Conservation (phyloP, 2,329 filamentous ascomycete species). For the Sclerotinia sclerotiorum region DNA sequence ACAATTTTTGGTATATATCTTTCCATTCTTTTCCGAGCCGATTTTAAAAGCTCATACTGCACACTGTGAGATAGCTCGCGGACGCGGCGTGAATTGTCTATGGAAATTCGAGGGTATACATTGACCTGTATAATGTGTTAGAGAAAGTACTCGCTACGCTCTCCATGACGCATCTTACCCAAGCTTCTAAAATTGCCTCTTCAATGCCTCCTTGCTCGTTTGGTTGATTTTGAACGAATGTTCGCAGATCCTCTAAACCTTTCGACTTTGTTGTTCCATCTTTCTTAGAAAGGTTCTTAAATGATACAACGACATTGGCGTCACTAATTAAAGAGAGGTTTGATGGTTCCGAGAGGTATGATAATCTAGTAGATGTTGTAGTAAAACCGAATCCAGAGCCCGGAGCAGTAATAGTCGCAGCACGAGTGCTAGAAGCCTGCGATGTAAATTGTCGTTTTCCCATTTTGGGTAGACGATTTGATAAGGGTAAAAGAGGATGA, state of each 20-base stretch:
- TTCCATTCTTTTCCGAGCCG: slow-evolving; percentile 78
- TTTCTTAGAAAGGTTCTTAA: slow-evolving; percentile 91
- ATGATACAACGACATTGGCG: slow-evolving; percentile 79
- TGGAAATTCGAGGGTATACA: slow-evolving; percentile 83
- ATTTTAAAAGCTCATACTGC: slow-evolving; percentile 62
- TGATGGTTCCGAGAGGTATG: slow-evolving; percentile 83
- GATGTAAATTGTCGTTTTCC: slow-evolving; percentile 39
- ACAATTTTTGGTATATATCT: slow-evolving; percentile 74
- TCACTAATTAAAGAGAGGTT: slow-evolving; percentile 77
- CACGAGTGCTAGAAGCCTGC: slow-evolving; percentile 41
- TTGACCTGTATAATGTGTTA: slow-evolving; percentile 57
- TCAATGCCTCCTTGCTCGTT: slow-evolving; percentile 64
- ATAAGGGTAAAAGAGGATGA: not conserved
- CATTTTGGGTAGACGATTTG: slow-evolving; percentile 27
- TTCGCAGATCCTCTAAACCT: slow-evolving; percentile 80
- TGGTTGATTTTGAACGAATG: slow-evolving; percentile 57
- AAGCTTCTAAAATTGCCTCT: slow-evolving; percentile 81
- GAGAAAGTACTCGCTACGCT: not conserved
- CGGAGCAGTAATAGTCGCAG: slow-evolving; percentile 33
- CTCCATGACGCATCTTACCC: slow-evolving; percentile 60
- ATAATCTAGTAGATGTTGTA: slow-evolving; percentile 57
- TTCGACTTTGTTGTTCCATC: slow-evolving; percentile 90
- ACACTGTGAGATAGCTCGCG: slow-evolving; percentile 81
- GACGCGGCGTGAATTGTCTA: slow-evolving; percentile 84
- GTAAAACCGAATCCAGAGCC: slow-evolving; percentile 40